Base-by-base conservation (phyloP, 163 green algal species). In the Chlorella variabilis region DNA sequence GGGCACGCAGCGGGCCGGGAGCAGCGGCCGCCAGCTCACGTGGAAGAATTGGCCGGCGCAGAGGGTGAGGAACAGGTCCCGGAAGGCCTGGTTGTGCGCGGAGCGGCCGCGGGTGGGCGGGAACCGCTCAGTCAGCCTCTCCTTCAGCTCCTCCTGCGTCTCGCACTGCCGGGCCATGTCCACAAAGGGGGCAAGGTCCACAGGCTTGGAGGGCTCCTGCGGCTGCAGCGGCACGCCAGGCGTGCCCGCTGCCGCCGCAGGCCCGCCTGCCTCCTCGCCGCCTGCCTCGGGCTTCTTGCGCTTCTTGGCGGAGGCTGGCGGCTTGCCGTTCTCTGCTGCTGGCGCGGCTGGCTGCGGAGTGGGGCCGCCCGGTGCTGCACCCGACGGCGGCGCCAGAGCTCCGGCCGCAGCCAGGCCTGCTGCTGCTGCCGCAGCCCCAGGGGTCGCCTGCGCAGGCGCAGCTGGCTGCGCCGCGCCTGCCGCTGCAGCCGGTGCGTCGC, bases 51-150 rank as follows among this genome's bases (percentile, higher is more conserved):
- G 59, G 58, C 59, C 75, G 20, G 58, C 36, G 75, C 58, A 71
- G 9, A 81, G 58, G 2, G 75, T 73, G 41, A 33, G 8, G 39
- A 81, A 81, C 21, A 81, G 62, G 41, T 73, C 59, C 6, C 75
- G 58, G 41, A 73, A 81, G 17, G 31, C 23, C 25, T 38, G 29
- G 42, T 81, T 81, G 58, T 34, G 36, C 0, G 29, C 39, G 0
- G 41, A 39, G 39, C 75, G 75, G 13, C 75, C 75, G n/a, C 75
- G 75, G 27, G 75, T 63, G 29, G 75, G 36, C 20, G 75, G 75
- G 29, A 71, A 73, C 18, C 31, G 20, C 29, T 81, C 75, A 8
- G 33, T 33, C 18, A 81, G 29, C 75, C 13, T 25, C 11, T 63
- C 6, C 59, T 41, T 34, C 41, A 81, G 59, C 39, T 39, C 58